A percentile compares a stretch with the other conserved stretches of the same genome.
These are phyloP conservation scores for Lomentospora prolificans DNA, from an alignment of 2,329 filamentous ascomycete genomes.

Conservation along the genomic window DNA sequence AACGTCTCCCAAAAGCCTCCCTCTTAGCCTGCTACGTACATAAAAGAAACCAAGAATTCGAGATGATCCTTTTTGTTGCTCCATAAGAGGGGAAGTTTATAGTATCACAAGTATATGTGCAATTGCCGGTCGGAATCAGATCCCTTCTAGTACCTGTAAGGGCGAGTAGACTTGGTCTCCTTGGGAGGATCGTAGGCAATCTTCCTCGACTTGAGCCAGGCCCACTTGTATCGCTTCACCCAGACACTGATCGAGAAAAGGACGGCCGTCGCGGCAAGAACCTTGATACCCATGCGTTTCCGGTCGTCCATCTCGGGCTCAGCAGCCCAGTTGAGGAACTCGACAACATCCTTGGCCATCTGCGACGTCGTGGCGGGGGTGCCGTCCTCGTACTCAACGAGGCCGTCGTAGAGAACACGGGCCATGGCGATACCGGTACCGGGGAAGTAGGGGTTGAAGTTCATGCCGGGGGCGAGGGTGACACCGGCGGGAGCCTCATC, in stretches of 20 bases:
- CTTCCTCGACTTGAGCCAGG: conserved; percentile 91
- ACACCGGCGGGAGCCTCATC: conserved; percentile 91
- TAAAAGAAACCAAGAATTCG: conserved; percentile 4
- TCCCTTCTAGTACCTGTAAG: conserved; percentile 25
- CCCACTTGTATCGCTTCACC: conserved; percentile 99
- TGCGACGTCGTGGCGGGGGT: conserved; percentile 92
- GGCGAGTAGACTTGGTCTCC: conserved; percentile 36
- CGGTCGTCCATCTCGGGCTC: conserved; percentile 99
- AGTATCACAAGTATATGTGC: background rate
- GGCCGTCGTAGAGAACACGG: conserved; percentile 92
- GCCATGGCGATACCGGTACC: conserved; percentile 98
- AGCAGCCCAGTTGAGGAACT: conserved; percentile 98
- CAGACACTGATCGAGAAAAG: conserved; percentile 85
- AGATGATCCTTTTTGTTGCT: background rate
- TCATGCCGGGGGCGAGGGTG: conserved; percentile 75
- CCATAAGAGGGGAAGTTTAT: conserved; percentile 3
- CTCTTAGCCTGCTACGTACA: conserved; percentile 3
- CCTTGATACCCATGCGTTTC: conserved; percentile 99
- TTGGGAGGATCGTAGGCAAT: conserved; percentile 74
- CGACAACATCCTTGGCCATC: conserved; percentile 98
- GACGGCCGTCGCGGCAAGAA: conserved; percentile 67
- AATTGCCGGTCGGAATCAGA: background rate
- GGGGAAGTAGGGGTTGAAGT: conserved; percentile 99
- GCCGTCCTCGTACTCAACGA: conserved; percentile 96
- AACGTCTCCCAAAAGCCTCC: conserved; percentile 18